Percentiles rank a stretch among this genome's conserved stretches.
These are phyloP conservation scores for Pezicula carpinea DNA, from an alignment of 2,329 filamentous ascomycete species.

Conservation along the genomic window DNA sequence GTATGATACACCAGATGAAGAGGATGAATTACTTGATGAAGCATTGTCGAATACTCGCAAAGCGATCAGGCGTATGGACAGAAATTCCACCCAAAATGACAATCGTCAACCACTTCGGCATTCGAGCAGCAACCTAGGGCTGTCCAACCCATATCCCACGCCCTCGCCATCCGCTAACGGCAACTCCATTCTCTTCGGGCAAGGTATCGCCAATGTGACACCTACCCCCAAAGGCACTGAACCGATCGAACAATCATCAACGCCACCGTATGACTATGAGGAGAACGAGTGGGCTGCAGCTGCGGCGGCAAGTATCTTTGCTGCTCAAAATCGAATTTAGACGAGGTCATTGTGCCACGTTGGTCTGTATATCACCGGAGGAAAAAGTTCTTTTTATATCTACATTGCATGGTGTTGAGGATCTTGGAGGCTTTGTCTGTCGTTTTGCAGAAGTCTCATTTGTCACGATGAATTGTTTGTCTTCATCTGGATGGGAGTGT, in stretches of 20 bases:
- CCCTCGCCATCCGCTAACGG: slow-evolving; percentile 78
- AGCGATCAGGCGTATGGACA: slow-evolving; percentile 67
- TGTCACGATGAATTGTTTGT: slow-evolving; percentile 13
- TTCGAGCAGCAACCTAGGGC: slow-evolving; percentile 58
- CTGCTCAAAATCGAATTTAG: slow-evolving; percentile 60
- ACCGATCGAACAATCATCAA: slow-evolving; percentile 74
- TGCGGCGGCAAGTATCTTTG: slow-evolving; percentile 76
- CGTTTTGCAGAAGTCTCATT: slow-evolving; percentile 21
- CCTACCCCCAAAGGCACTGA: slow-evolving; percentile 43
- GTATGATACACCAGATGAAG: slow-evolving; percentile 93
- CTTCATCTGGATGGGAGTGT: slow-evolving; percentile 14
- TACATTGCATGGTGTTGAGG: slow-evolving; percentile 30
- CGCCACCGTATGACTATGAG: slow-evolving; percentile 91
- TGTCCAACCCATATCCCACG: slow-evolving; percentile 60
- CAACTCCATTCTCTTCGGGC: slow-evolving; percentile 64
- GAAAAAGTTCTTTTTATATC: slow-evolving; percentile 28
- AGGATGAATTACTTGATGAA: slow-evolving; percentile 93
- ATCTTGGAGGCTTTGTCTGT: slow-evolving; percentile 12
- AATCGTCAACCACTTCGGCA: slow-evolving; percentile 50
- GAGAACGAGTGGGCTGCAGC: slow-evolving; percentile 87
- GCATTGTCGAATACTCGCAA: slow-evolving; percentile 72
- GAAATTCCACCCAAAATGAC: slow-evolving; percentile 30
- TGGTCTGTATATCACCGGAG: slow-evolving; percentile 26
- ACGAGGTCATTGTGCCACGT: slow-evolving; percentile 11
- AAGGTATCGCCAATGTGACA: slow-evolving; percentile 50